These are phyloP conservation scores for Talaromyces amestolkiae DNA, from an alignment of 2,329 filamentous ascomycete genomes.

Conservation along the genomic window DNA sequence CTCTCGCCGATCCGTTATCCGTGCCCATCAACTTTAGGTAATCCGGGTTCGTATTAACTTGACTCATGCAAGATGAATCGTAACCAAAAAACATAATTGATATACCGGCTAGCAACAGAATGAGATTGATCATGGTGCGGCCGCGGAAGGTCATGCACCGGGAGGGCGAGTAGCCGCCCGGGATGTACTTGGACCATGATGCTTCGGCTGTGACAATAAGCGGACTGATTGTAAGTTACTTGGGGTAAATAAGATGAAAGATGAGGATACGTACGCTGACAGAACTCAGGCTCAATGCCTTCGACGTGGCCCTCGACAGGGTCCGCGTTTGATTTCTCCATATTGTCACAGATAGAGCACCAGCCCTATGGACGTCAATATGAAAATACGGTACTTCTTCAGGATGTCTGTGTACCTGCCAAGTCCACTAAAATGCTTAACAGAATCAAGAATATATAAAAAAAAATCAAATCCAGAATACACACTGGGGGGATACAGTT, in stretches of 20 bases:
- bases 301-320: neutral
- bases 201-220: neutral
- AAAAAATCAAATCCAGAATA: too few species aligned
- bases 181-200: neutral
- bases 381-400: neutral
- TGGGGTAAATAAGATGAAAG: neutral
- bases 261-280: neutral
- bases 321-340: neutral
- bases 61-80: too few species aligned
- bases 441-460: neutral
- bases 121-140: neutral
- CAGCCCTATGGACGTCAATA: neutral
- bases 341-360: neutral
- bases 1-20: too few species aligned
- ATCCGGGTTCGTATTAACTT: too few species aligned
- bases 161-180: neutral
- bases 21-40: too few species aligned
- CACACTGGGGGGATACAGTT: neutral
- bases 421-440: neutral
- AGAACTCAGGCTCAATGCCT: neutral
- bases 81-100: too few species aligned
- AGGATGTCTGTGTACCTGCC: neutral
- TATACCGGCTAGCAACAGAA: too few species aligned
- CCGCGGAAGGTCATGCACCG: neutral
- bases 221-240: too few species aligned